phyloP scores from a whole-genome alignment of 2,329 filamentous ascomycete species.

The Clathrospora elynae region DNA sequence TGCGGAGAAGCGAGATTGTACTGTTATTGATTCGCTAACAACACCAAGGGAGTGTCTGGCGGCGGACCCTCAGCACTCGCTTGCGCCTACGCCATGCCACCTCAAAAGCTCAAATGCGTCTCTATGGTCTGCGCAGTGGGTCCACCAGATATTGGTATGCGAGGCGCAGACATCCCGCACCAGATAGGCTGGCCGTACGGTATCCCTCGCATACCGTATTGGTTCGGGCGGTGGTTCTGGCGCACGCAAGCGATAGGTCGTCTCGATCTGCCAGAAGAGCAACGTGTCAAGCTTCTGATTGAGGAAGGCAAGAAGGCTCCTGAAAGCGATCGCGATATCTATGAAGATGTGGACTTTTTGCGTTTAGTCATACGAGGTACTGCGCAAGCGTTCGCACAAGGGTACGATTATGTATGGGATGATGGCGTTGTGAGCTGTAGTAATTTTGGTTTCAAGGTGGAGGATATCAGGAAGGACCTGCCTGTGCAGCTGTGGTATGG shows the following conservation, averaged over 20 bases:
- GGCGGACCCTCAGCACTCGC: constrained; percentile 43
- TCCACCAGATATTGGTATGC: constrained; percentile 45
- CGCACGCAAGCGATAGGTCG: constrained; percentile 24
- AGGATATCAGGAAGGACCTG: constrained; percentile 45
- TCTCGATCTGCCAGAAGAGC: constrained; percentile 40
- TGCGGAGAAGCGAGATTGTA: background rate
- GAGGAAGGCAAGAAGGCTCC: constrained; percentile 1
- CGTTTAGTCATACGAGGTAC: constrained; percentile 25
- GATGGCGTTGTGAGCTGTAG: constrained; percentile 40
- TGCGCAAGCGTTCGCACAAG: constrained; percentile 36
- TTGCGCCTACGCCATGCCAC: constrained; percentile 31
- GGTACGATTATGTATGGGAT: constrained; percentile 33
- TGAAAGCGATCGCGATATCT: constrained; percentile 30
- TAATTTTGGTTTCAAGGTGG: constrained; percentile 42
- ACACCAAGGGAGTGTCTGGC: constrained; percentile 36
- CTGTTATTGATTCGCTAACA: background rate
- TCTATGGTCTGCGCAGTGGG: constrained; percentile 40
- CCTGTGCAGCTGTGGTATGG: constrained; percentile 48
- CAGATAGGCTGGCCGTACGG: constrained; percentile 41
- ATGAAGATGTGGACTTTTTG: constrained; percentile 29
- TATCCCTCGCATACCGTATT: constrained; percentile 29
- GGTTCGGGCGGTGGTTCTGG: constrained; percentile 34
- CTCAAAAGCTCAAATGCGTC: constrained; percentile 25
- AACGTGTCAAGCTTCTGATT: constrained; percentile 18
- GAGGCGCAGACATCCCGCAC: constrained; percentile 29